These are phyloP conservation scores for Aspergillus pseudotamarii DNA, from an alignment of 2,329 filamentous ascomycete species.

Conservation along the genomic window DNA sequence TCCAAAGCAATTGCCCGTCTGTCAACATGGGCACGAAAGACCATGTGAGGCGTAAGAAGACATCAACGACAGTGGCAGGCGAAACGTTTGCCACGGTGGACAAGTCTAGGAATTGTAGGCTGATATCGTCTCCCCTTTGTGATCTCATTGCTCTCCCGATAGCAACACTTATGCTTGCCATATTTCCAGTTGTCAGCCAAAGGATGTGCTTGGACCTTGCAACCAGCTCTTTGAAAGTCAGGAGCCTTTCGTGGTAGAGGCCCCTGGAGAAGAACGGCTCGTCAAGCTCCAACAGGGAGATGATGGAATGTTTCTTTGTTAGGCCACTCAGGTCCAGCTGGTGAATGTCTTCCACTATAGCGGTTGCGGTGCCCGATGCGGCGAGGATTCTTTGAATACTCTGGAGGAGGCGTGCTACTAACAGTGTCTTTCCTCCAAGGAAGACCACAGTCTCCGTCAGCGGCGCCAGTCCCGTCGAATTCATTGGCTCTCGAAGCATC, in stretches of 20 bases:
- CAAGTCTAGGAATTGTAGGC: not conserved
- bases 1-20: not conserved
- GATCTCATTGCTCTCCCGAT: constrained; percentile 1
- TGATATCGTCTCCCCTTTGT: not conserved
- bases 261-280: constrained; percentile 3
- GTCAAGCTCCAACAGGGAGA: constrained; percentile 4
- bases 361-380: not conserved
- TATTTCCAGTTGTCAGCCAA: not conserved
- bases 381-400: not conserved
- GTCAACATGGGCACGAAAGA: not conserved
- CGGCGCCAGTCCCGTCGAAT: not conserved
- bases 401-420: not conserved
- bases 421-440: not conserved
- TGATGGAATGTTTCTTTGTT: not conserved
- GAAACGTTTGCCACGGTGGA: not conserved
- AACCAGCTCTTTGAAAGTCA: not conserved
- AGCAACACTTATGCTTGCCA: not conserved
- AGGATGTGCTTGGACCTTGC: not conserved
- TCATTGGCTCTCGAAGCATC: constrained; percentile 2
- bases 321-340: not conserved
- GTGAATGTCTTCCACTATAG: not conserved
- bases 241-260: not conserved
- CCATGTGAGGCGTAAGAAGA: constrained; percentile 4
- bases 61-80: not conserved
- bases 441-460: not conserved